Evolutionary conservation across 2,329 filamentous ascomycete genomes (phyloP).

Genomic region (Chalara sp.): DNA sequence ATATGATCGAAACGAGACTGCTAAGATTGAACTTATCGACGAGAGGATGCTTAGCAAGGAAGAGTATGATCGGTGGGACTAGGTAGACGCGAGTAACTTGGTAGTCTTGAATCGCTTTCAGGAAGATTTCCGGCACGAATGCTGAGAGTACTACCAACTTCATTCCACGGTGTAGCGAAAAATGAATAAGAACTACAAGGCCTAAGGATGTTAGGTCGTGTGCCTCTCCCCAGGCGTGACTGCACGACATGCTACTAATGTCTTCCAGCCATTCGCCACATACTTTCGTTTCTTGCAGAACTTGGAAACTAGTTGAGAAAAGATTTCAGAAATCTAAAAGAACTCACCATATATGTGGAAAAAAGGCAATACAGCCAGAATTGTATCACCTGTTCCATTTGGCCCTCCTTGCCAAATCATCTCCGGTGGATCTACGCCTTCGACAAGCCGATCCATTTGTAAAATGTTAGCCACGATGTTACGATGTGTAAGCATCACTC

Average conservation of each 20-base stretch:
- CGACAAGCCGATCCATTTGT: conserved; percentile 44
- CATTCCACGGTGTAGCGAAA: conserved; percentile 56
- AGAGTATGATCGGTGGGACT: conserved; percentile 74
- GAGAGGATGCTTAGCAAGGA: conserved; percentile 68
- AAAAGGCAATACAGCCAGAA: conserved; percentile 72
- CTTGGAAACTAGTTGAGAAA: too few relatives aligned
- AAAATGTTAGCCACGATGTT: conserved; percentile 70
- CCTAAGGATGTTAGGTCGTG: not conserved
- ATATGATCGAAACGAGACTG: conserved; percentile 74
- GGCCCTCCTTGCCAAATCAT: too few relatives aligned
- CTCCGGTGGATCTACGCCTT: conserved; percentile 28
- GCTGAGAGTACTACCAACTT: conserved; percentile 42
- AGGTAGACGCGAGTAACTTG: conserved; percentile 71
- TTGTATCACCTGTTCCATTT: conserved; percentile 6
- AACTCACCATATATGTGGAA: conserved; percentile 58
- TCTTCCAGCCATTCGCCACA: too few relatives aligned
- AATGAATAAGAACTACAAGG: conserved; percentile 63
- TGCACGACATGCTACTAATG: too few relatives aligned
- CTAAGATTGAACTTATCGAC: conserved; percentile 74
- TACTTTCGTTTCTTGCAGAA: too few relatives aligned
- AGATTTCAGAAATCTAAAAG: not conserved
- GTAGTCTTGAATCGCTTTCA: conserved; percentile 65
- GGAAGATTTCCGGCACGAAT: conserved; percentile 74
- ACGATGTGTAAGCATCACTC: conserved; percentile 70
- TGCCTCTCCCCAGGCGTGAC: not conserved